Conservation (phyloP, 192 early-diverging fungal genomes). For the Mortierella hygrophila region DNA sequence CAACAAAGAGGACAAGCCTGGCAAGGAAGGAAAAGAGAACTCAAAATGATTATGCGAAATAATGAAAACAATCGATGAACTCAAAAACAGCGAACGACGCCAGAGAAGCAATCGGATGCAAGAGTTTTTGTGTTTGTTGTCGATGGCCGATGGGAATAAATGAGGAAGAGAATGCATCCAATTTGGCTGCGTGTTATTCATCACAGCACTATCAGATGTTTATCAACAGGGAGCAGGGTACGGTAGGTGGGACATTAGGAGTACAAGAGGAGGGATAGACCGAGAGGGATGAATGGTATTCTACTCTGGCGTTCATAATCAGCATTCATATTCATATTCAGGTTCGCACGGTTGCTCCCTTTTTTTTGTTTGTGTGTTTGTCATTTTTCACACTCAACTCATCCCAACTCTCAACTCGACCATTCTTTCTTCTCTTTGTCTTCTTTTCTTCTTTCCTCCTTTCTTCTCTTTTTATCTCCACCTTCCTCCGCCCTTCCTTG, state of each 20-base stretch:
- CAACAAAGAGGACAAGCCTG: too few relatives aligned
- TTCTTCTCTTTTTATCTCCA: not conserved
- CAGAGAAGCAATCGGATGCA: too few relatives aligned
- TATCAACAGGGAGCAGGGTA: not conserved
- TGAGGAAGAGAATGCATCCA: not conserved
- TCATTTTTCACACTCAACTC: not conserved
- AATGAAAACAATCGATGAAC: too few relatives aligned
- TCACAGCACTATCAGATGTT: not conserved
- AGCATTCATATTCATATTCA: too few relatives aligned
- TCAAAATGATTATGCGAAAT: too few relatives aligned
- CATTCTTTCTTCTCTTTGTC: not conserved
- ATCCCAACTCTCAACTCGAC: too few relatives aligned
- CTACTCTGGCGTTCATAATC: not conserved
- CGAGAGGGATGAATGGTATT: not conserved
- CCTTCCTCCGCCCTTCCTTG: not conserved
- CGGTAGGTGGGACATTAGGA: not conserved
- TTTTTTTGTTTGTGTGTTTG: not conserved
- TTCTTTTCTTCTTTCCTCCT: not conserved
- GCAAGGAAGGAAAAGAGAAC: too few relatives aligned
- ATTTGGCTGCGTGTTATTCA: not conserved
- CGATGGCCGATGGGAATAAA: not conserved
- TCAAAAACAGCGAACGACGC: too few relatives aligned
- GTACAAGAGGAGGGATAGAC: not conserved
- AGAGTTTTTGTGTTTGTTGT: too few relatives aligned
- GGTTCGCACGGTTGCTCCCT: too few relatives aligned